phyloP scores from a whole-genome alignment of 148 eudicot genomes.

The Rhododendron molle region DNA sequence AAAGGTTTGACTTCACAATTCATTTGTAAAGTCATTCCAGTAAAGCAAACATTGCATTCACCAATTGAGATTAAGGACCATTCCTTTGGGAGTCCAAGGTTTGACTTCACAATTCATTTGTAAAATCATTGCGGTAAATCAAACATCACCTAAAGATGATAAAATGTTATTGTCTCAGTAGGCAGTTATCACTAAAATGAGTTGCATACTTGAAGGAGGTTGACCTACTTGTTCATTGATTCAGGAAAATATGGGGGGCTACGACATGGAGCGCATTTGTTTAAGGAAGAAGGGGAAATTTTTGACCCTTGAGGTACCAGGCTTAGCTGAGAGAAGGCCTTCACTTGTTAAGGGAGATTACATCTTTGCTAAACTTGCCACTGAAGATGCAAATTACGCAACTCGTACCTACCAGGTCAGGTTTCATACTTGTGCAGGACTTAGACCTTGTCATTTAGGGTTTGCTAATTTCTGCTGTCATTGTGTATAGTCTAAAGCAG shows the following conservation, averaged over 20 bases:
- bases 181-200: not conserved
- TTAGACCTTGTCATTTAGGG: not conserved
- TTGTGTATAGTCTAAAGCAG: not conserved
- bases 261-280: constrained; percentile 62
- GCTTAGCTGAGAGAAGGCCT: constrained; percentile 89
- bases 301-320: constrained; percentile 77
- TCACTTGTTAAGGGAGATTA: constrained; percentile 77
- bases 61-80: too few species aligned
- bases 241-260: constrained; percentile 75
- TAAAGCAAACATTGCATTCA: too few species aligned
- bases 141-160: not conserved
- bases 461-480: not conserved
- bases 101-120: constrained; percentile 13
- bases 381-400: constrained; percentile 22
- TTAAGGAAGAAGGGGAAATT: constrained; percentile 47
- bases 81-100: not conserved
- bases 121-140: not conserved
- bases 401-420: constrained; percentile 50
- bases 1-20: constrained; percentile 11
- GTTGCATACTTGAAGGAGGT: not conserved
- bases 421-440: constrained; percentile 5
- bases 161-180: not conserved
- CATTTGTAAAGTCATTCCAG: not conserved
- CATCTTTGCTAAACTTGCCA: constrained; percentile 41
- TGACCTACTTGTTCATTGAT: constrained; percentile 5